Percentiles rank a stretch among this genome's conserved stretches.
phyloP scores from a whole-genome alignment of 2,329 filamentous ascomycete species.

The Aspergillus piperis region DNA sequence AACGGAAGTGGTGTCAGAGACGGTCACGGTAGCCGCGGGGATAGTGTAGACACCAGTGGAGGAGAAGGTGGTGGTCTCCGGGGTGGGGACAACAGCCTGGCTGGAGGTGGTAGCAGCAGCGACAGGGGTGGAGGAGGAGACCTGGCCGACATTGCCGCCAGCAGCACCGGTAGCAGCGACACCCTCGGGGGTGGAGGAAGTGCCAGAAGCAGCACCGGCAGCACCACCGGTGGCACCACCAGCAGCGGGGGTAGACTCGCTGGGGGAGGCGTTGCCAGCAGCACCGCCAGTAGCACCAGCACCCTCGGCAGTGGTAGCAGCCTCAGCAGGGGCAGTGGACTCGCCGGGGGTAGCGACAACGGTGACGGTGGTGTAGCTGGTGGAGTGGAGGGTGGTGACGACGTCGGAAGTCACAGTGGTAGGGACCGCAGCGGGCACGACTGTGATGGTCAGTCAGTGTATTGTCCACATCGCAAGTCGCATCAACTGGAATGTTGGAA shows the following conservation, averaged over 20 bases:
- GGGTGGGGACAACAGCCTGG: constrained; percentile 48
- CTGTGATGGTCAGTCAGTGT: constrained; percentile 32
- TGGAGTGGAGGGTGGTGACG: constrained; percentile 41
- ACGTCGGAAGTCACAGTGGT: constrained; percentile 28
- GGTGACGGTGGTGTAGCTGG: constrained; percentile 42
- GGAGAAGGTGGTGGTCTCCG: constrained; percentile 55
- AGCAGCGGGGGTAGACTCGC: constrained; percentile 11
- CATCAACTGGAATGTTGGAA: background rate
- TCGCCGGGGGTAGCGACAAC: constrained; percentile 26
- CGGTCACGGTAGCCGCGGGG: constrained; percentile 69
- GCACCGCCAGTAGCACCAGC: constrained; percentile 9
- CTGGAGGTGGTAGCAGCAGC: constrained; percentile 28
- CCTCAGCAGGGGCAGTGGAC: constrained; percentile 8
- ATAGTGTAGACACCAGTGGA: constrained; percentile 74
- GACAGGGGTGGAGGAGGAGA: background rate
- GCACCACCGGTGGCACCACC: background rate
- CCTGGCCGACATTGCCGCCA: constrained; percentile 7
- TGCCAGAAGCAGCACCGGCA: background rate
- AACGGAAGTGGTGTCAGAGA: constrained; percentile 68
- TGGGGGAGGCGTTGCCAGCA: constrained; percentile 4
- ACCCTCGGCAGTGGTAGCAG: constrained; percentile 11
- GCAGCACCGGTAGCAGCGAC: constrained; percentile 9
- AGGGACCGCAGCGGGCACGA: constrained; percentile 40
- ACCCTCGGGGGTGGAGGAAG: background rate
- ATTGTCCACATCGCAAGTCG: background rate